These are phyloP conservation scores for Triglochin maritima DNA, from an alignment of 106 monocot species.

Conservation along the genomic window DNA sequence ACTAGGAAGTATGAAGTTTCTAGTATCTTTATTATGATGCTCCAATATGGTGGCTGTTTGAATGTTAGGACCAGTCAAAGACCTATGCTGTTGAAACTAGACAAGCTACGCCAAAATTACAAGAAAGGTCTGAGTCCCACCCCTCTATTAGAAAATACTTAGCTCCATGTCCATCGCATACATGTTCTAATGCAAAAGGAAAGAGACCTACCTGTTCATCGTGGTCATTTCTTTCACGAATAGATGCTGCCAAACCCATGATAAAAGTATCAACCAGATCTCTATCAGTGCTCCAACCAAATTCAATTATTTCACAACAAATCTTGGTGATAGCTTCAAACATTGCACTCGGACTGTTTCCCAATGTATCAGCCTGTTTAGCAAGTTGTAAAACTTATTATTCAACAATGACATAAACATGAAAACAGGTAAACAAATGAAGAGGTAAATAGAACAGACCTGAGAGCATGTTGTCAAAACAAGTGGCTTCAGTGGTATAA, in stretches of 20 bases:
- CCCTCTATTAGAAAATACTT: too few relatives aligned
- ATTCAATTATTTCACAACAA: constrained; percentile 95
- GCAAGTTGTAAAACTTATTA: neutral
- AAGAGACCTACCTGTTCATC: constrained; percentile 57
- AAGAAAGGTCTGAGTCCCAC: too few relatives aligned
- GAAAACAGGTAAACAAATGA: neutral
- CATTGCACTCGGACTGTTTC: constrained; percentile 67
- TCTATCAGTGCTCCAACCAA: constrained; percentile 95
- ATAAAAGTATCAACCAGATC: constrained; percentile 95
- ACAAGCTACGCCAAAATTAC: too few relatives aligned
- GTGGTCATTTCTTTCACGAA: constrained; percentile 91
- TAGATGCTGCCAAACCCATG: constrained; percentile 87
- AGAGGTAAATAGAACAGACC: constrained; percentile 11
- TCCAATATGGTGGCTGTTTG: too few relatives aligned
- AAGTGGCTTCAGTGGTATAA: constrained; percentile 92
- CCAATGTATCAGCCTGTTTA: constrained; percentile 68
- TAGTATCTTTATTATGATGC: too few relatives aligned
- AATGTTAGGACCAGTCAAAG: too few relatives aligned
- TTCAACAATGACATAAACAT: neutral
- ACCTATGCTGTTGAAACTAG: too few relatives aligned
- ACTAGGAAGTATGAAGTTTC: too few relatives aligned
- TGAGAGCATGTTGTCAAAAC: constrained; percentile 80
- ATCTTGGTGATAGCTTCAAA: constrained; percentile 73
- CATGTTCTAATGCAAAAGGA: neutral
- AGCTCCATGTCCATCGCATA: too few relatives aligned